phyloP scores from a whole-genome alignment of 768 basidiomycete genomes.

The Panellus pusillus region DNA sequence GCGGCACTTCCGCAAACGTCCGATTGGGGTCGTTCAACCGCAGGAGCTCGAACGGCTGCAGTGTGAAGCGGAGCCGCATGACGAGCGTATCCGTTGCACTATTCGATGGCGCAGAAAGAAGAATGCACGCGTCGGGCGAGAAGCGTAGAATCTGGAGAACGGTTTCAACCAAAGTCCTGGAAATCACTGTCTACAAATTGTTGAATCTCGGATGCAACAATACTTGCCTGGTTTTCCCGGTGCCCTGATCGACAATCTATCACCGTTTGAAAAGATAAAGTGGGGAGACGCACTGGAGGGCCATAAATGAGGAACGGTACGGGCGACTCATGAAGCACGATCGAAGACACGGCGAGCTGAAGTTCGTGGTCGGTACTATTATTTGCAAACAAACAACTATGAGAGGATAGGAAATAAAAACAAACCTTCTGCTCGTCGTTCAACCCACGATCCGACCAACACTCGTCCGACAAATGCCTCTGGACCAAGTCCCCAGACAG shows the following conservation, averaged over 20 bases:
- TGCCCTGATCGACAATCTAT: slow-evolving; percentile 28
- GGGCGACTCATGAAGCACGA: slow-evolving; percentile 43
- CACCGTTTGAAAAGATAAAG: too few species aligned
- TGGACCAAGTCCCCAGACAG: slow-evolving; percentile 23
- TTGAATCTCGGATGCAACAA: background rate
- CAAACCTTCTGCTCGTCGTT: slow-evolving; percentile 48
- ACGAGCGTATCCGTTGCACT: slow-evolving; percentile 52
- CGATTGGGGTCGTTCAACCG: slow-evolving; percentile 49
- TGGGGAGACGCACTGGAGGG: slow-evolving; percentile 31
- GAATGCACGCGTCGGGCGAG: slow-evolving; percentile 46
- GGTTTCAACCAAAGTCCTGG: slow-evolving; percentile 46
- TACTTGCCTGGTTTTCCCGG: slow-evolving; percentile 50
- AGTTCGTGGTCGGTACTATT: background rate
- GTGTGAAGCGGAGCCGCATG: slow-evolving; percentile 36
- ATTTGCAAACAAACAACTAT: background rate
- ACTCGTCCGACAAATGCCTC: slow-evolving; percentile 29
- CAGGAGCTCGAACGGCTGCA: slow-evolving; percentile 45
- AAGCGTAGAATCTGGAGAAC: slow-evolving; percentile 50
- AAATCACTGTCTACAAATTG: background rate
- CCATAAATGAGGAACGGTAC: slow-evolving; percentile 50
- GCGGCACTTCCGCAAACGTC: slow-evolving; percentile 51
- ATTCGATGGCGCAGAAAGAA: slow-evolving; percentile 53
- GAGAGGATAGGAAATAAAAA: background rate
- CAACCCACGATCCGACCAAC: slow-evolving; percentile 47
- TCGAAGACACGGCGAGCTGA: slow-evolving; percentile 41